phyloP scores from a whole-genome alignment of 2,329 filamentous ascomycete species.

The Colletotrichum gigasporum region DNA sequence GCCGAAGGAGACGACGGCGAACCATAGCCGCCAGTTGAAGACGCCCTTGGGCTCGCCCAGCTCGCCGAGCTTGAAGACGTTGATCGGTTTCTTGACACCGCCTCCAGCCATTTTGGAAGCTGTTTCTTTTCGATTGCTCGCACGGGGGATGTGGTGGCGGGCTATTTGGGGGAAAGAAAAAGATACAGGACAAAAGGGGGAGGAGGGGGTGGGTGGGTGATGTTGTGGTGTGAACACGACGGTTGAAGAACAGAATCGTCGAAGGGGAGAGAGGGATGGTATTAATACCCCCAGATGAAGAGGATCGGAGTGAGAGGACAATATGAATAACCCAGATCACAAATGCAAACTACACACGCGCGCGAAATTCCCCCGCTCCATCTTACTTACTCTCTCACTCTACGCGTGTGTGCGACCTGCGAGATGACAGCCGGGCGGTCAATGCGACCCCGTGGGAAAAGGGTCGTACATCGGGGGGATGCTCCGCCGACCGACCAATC shows the following conservation, averaged over 20 bases:
- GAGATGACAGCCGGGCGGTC: constrained; percentile 19
- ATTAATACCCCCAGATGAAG: constrained; percentile 26
- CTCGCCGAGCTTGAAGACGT: constrained; percentile 71
- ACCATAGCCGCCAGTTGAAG: constrained; percentile 83
- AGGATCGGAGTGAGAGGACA: neutral
- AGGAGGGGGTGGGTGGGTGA: neutral
- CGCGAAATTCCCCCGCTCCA: too few species aligned
- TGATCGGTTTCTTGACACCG: constrained; percentile 64
- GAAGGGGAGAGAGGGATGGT: constrained; percentile 1
- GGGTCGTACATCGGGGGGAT: neutral
- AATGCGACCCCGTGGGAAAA: constrained; percentile 26
- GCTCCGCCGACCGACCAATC: constrained; percentile 5
- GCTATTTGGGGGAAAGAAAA: too few species aligned
- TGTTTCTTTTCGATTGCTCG: neutral
- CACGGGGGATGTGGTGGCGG: neutral
- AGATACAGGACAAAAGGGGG: too few species aligned
- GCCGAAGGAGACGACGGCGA: constrained; percentile 77
- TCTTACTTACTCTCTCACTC: too few species aligned
- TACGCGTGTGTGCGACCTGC: too few species aligned
- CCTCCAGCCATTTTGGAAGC: constrained; percentile 38
- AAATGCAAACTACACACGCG: constrained; percentile 11
- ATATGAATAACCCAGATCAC: constrained; percentile 14
- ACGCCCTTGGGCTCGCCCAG: constrained; percentile 74
- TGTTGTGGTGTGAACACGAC: constrained; percentile 23
- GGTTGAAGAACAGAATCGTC: neutral